Evolutionary conservation across 345 rosid species (phyloP).

Genomic region (Lenwebbia sp.): DNA sequence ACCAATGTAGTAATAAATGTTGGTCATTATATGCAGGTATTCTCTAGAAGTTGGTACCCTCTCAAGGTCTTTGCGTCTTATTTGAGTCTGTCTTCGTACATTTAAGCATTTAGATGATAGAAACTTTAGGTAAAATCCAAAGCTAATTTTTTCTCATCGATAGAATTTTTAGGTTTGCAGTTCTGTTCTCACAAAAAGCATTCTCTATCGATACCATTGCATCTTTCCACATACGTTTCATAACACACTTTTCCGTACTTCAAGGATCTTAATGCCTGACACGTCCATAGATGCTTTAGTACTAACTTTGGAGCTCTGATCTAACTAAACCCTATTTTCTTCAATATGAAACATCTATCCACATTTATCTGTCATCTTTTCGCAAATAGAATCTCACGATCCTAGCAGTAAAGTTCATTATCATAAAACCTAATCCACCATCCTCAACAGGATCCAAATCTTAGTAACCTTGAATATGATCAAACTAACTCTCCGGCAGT

Average conservation of each 20-base stretch:
- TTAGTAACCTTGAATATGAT: background rate
- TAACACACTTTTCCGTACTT: background rate
- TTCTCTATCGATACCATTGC: background rate
- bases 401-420: background rate
- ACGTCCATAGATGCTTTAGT: background rate
- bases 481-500: background rate
- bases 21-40: background rate
- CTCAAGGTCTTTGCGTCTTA: background rate
- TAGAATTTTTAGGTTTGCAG: background rate
- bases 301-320: background rate
- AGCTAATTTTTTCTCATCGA: background rate
- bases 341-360: background rate
- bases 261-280: background rate
- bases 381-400: background rate
- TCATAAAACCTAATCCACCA: background rate
- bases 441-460: background rate
- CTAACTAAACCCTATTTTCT: background rate
- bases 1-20: background rate
- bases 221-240: background rate
- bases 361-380: background rate
- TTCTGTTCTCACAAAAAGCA: background rate
- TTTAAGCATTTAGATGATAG: background rate
- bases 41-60: background rate
- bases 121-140: background rate
- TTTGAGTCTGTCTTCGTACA: background rate